Evolutionary conservation across 2,329 filamentous ascomycete species (phyloP).

Genomic region (Cercospora nicotianae): DNA sequence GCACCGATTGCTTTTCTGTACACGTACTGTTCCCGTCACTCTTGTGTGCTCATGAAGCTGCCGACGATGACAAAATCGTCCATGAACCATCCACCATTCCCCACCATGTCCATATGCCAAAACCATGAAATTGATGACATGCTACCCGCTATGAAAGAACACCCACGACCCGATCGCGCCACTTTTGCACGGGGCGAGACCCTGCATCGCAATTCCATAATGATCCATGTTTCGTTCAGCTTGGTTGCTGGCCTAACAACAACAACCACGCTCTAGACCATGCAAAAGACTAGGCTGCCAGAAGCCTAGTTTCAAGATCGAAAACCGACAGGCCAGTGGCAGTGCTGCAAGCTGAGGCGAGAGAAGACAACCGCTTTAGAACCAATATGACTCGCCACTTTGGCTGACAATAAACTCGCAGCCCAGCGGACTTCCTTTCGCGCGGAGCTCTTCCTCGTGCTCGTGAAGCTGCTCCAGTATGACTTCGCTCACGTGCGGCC

Average conservation of each 20-base stretch:
- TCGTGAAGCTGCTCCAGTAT: slow-evolving; percentile 70
- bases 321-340: not conserved
- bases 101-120: not conserved
- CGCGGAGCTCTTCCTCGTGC: slow-evolving; percentile 54
- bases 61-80: not conserved
- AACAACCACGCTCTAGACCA: not conserved
- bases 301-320: not conserved
- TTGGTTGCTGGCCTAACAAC: not conserved
- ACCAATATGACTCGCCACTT: slow-evolving; percentile 60
- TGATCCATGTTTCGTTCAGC: not conserved
- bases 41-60: not conserved
- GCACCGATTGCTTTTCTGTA: not conserved
- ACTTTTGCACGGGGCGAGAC: not conserved
- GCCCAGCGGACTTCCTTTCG: slow-evolving; percentile 63
- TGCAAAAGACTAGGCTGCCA: not conserved
- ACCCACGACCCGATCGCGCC: not conserved
- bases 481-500: slow-evolving; percentile 59
- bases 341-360: not conserved
- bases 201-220: not conserved
- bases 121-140: not conserved
- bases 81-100: not conserved
- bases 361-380: slow-evolving; percentile 38
- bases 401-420: slow-evolving; percentile 76
- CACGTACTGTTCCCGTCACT: not conserved
- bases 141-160: not conserved